Evolutionary conservation across 306 rosid genomes (phyloP).

Genomic region (Gillenia trifoliata): DNA sequence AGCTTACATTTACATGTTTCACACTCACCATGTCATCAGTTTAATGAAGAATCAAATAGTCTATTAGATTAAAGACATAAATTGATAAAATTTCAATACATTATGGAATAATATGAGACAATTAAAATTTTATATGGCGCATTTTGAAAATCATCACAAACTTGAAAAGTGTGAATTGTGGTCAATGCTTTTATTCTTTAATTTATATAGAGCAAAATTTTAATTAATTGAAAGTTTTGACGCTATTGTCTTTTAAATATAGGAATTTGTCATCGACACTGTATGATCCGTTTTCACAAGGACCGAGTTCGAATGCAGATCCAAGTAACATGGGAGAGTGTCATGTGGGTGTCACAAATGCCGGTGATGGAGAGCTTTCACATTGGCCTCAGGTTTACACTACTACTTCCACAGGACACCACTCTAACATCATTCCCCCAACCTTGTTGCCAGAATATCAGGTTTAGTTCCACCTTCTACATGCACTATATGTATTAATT

Average conservation of each 20-base stretch:
- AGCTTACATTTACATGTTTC: too few species aligned
- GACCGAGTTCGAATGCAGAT: conserved; percentile 44
- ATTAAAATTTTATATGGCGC: too few species aligned
- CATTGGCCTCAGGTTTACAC: conserved; percentile 44
- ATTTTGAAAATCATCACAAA: background rate
- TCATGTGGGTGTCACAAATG: conserved; percentile 32
- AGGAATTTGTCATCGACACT: conserved; percentile 51
- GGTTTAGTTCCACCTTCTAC: background rate
- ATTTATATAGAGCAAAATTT: background rate
- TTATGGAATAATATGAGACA: too few species aligned
- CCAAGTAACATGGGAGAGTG: conserved; percentile 44
- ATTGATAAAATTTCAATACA: too few species aligned
- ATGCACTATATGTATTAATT: background rate
- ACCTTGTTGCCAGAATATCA: conserved; percentile 32
- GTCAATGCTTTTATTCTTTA: background rate
- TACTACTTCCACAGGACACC: conserved; percentile 20
- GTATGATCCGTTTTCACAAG: conserved; percentile 64
- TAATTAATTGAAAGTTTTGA: background rate
- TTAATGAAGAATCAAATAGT: too few species aligned
- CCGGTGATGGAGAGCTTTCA: conserved; percentile 36
- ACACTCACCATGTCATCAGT: too few species aligned
- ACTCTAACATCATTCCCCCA: conserved; percentile 16
- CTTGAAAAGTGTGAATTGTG: background rate
- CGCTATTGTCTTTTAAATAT: background rate
- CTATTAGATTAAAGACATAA: too few species aligned